phyloP scores from a whole-genome alignment of 495 filamentous ascomycete genomes.

The Beverwykella pulmonaria region DNA sequence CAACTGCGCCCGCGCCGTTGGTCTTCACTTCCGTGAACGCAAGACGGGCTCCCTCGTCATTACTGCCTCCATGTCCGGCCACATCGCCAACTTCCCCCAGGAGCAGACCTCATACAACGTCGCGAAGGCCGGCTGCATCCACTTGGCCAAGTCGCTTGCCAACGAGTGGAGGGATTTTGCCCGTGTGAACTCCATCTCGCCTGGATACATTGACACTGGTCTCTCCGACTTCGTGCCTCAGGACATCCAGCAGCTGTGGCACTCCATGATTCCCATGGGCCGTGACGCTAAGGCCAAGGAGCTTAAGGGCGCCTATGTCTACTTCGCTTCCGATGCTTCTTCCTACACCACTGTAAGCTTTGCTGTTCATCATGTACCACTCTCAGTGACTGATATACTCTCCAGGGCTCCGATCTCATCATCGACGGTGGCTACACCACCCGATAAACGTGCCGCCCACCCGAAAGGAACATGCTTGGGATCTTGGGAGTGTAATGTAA shows the following conservation, averaged over 20 bases:
- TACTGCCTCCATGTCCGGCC: conserved; percentile 80
- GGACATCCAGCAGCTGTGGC: conserved; percentile 74
- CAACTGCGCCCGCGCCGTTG: conserved; percentile 79
- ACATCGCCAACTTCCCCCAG: conserved; percentile 88
- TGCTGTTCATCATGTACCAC: neutral
- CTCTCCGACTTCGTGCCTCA: conserved; percentile 72
- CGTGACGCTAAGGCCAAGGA: conserved; percentile 73
- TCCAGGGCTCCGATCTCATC: conserved; percentile 62
- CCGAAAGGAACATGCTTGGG: neutral
- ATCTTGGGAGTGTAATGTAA: neutral
- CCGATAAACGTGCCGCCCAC: conserved; percentile 27
- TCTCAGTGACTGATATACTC: conserved; percentile 4
- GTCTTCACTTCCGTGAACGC: conserved; percentile 66
- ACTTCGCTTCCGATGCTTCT: conserved; percentile 79
- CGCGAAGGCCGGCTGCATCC: conserved; percentile 81
- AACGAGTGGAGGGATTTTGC: conserved; percentile 89
- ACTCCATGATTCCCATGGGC: conserved; percentile 84
- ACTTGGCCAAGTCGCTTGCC: conserved; percentile 77
- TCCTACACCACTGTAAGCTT: conserved; percentile 73
- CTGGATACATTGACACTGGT: conserved; percentile 86
- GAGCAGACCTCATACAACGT: conserved; percentile 85
- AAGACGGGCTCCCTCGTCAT: conserved; percentile 76
- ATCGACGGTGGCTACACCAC: conserved; percentile 65
- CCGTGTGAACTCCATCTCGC: conserved; percentile 78
- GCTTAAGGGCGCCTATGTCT: conserved; percentile 87